phyloP scores from a whole-genome alignment of 176 grass and related monocot genomes.

The Tillandsia leiboldiana region DNA sequence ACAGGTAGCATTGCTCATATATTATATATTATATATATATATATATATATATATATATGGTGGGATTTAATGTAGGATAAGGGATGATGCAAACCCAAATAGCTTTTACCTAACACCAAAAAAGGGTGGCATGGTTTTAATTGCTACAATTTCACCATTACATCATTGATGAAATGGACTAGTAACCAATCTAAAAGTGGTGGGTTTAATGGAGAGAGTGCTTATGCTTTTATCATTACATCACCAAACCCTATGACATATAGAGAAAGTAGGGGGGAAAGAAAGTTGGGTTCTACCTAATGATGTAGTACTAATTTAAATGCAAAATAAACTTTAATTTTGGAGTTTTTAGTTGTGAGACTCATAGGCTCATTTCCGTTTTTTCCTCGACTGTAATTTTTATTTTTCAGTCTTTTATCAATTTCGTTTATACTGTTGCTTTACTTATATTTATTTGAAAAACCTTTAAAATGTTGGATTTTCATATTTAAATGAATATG shows the following conservation, averaged over 20 bases:
- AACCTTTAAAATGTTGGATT: too few species aligned
- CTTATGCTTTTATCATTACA: slow-evolving; percentile 32
- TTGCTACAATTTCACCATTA: slow-evolving; percentile 30
- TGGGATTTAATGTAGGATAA: slow-evolving; percentile 31
- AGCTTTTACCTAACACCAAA: slow-evolving; percentile 51
- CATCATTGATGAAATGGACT: slow-evolving; percentile 32
- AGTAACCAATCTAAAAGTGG: slow-evolving; percentile 40
- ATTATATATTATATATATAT: too few species aligned
- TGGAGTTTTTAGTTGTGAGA: too few species aligned
- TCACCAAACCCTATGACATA: slow-evolving; percentile 37
- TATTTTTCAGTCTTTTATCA: background rate
- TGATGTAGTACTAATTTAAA: too few species aligned
- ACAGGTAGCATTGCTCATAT: too few species aligned
- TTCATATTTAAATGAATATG: too few species aligned
- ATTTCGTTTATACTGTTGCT: background rate
- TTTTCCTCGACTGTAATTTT: background rate
- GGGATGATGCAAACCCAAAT: slow-evolving; percentile 36
- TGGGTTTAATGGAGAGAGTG: slow-evolving; percentile 31
- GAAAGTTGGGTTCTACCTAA: too few species aligned
- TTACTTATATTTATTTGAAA: background rate
- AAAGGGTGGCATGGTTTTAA: slow-evolving; percentile 37
- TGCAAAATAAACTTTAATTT: too few species aligned
- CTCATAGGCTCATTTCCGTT: background rate
- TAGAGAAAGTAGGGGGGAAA: slow-evolving; percentile 31
- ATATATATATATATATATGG: slow-evolving; percentile 3